Evolutionary conservation across 441 rosid species (phyloP), one percentile per base, ranked within the genome.

Genomic region (Aleurites moluccanus): DNA sequence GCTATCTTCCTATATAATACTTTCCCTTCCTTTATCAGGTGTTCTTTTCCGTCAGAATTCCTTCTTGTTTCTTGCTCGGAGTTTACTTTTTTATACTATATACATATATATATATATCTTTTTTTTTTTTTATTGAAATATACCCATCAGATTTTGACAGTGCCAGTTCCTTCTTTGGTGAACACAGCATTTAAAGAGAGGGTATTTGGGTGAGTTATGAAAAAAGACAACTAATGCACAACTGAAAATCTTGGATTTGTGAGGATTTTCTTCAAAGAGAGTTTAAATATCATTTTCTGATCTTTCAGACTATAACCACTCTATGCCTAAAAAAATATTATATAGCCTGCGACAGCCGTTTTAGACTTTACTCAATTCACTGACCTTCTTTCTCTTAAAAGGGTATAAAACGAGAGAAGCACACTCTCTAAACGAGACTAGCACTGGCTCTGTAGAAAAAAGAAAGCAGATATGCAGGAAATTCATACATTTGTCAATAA

Each of bases 401-500:
- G 69, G 77, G 74, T 49, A 18, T 52, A 72, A 77, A 75, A 74
- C 79, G 57, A 69, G 72, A 71, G 66, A 73, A 82, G 23, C 64
- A 16, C 44, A 45, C 55, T 40, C 20, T 30, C 66, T 2, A 6
- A 33, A 59, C 49, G 6, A 59, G 64, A 72, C 63, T 30, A 67
- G 56, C 73, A n/a, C 38, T 25, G 7, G 38, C 70, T 18, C 28
- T 28, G 16, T 6, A 11, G 70, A 55, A 5, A 62, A 56, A 75
- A 77, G 78, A 77, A 66, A 69, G 61, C 68, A 75, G 72, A 53
- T 70, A 72, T 57, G 42, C 42, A 3, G 78, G 62, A 25, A 25
- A 23, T 71, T 67, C 73, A 42, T 47, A 70, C 83, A 75, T 80
- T 84, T 84, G 82, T 73, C 85, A 64, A 67, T 25, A 38, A 61